A percentile compares a stretch with the other conserved stretches of the same genome.
These are phyloP conservation scores for Dictyostelium intermedium DNA, from an alignment of 78 protist genomes.

Conservation along the genomic window DNA sequence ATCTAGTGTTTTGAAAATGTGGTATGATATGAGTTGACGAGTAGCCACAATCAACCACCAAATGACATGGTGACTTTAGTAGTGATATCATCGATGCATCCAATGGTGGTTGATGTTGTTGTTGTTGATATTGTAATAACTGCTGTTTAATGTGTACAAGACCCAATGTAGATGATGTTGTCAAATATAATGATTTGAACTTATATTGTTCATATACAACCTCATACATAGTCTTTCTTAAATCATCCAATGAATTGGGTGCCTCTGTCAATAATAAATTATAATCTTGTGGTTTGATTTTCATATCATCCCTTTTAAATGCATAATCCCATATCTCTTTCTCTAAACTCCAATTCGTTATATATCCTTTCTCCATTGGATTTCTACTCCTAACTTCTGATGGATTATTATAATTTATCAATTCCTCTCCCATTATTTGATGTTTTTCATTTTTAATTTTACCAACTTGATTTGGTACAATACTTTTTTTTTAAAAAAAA, in stretches of 20 bases:
- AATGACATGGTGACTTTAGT: slow-evolving; percentile 59
- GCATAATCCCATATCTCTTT: slow-evolving; percentile 83
- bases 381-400: slow-evolving; percentile 35
- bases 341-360: slow-evolving; percentile 77
- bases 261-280: slow-evolving; percentile 75
- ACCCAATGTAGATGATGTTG: neutral
- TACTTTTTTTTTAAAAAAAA: slow-evolving; percentile 10
- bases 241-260: slow-evolving; percentile 61
- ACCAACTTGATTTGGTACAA: slow-evolving; percentile 66
- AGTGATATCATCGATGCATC: neutral
- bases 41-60: slow-evolving; percentile 88
- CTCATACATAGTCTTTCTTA: slow-evolving; percentile 48
- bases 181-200: slow-evolving; percentile 48
- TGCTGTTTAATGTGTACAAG: neutral
- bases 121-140: neutral
- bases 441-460: slow-evolving; percentile 52
- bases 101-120: neutral
- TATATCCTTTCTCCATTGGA: slow-evolving; percentile 84
- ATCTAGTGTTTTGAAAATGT: slow-evolving; percentile 43
- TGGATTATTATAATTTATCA: slow-evolving; percentile 2
- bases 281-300: slow-evolving; percentile 37
- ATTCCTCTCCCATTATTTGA: slow-evolving; percentile 52
- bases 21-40: slow-evolving; percentile 81
- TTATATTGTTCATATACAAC: slow-evolving; percentile 85
- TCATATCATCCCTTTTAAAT: slow-evolving; percentile 72